Evolutionary conservation across 2,329 filamentous ascomycete genomes (phyloP), one percentile per base, ranked within the genome.

Genomic region (Trichophyton rubrum): DNA sequence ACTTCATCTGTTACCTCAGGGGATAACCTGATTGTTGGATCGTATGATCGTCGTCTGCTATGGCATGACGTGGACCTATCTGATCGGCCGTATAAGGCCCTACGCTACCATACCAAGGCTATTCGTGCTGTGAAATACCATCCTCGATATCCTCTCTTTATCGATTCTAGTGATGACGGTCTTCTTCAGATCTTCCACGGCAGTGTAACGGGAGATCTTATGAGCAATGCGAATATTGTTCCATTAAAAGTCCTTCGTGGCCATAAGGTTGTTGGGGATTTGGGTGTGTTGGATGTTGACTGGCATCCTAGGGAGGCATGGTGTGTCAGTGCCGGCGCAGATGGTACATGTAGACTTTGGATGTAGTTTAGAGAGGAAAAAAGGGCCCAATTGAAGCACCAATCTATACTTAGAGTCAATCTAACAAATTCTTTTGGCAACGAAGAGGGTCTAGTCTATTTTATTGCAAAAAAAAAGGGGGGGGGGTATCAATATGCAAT

Each of bases 41-140:
- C 90, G 0, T 99, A 97, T 75, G 93, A 99, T 76, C 86, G 91
- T 66, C 85, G 92, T 55, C 80, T 99, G 2, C 80, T 99, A 35
- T 99, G 93, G 93, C 93, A 97, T 76, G 93, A 99, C 75, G 81
- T 97, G 59, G 93, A 99, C 67, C 83, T 99, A 40, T 93, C 89
- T 0, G 86, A 83, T 64, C 85, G 89, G 57, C 93, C 93, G 0
- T 97, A 95, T 80, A 96, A 96, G 80, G 97, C 92, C 1, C 85
- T 99, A 76, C 84, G 93, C 58, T 99, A 97, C 78, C 93, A 99
- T 77, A 78, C 84, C 63, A 89, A 95, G 74, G 93, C 93, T 53
- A 95, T 99, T 68, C 84, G 95, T 56, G 85, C 87, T 11, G 93
- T 96, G 60, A 86, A 84, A 67, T 99, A 88, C 75, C 95, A 99